Base-by-base conservation (phyloP, 2,329 filamentous ascomycete species). In the Stemphylium beticola region DNA sequence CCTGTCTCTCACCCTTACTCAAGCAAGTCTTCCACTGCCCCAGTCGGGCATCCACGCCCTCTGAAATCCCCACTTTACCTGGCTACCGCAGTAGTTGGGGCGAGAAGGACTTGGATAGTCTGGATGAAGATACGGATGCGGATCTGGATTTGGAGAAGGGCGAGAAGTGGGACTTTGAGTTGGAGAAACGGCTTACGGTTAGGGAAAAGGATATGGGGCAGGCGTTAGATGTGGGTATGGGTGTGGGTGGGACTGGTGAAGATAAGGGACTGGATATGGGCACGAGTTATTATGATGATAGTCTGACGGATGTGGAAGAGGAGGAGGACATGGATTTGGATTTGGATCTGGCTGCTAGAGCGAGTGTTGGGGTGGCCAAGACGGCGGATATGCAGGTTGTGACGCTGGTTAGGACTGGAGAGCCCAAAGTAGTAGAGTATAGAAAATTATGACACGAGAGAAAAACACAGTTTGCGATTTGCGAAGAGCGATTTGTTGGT, bases 1-100 rank as follows among this genome's bases (percentile, higher is more conserved):
- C 68, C 5, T 65, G 66, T 17, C 54, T 71, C 2, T 66, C 53
- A 2, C 68, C 67, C 4, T 46, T 70, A 2, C 32, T 72, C 9
- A 65, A 65, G 34, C 58, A 60, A n/a, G 41, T 55, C 53, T 47
- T 48, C 52, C 15, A 48, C 32, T 18, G 17, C 20, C 18, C 33
- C n/a, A 18, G 20, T 11, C 47, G 55, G 24, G 10, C 60, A 12
- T 31, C 46, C 18, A 60, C 56, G 2, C 62, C 58, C 11, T 59
- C 60, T 8, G 53, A 62, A n/a, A 50, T 58, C 3, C 54, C 57
- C 9, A 58, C 58, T 14, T 36, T 67, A 29, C 57, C 58, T 6
- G 56, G 60, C 11, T 66, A 66, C 31, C 54, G 46, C 8, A 50
- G 49, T 11, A 60, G 60, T 15, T 60, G 54, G 58, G 47, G 34